Percentiles rank a stretch among this genome's conserved stretches.
phyloP scores from a whole-genome alignment of 306 rosid genomes.

The Myrica gale region DNA sequence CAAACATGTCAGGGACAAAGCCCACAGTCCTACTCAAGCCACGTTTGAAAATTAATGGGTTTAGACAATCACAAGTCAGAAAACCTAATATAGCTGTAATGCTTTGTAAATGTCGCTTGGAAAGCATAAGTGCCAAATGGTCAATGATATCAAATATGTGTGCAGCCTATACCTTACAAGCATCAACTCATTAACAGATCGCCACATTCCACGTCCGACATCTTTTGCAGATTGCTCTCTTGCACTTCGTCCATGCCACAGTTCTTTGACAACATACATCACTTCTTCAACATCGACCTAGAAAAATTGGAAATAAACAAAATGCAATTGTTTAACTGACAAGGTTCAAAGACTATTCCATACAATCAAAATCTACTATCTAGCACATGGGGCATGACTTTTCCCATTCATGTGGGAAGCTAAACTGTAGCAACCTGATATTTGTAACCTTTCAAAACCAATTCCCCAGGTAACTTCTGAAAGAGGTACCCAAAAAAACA shows the following conservation, averaged over 20 bases:
- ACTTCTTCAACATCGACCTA: conserved; percentile 97
- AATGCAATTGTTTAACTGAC: background rate
- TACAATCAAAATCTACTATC: background rate
- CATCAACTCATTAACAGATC: conserved; percentile 89
- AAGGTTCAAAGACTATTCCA: background rate
- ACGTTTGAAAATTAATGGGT: background rate
- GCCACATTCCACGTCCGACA: conserved; percentile 96
- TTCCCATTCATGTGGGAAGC: background rate
- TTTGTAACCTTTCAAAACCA: background rate
- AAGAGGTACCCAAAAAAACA: background rate
- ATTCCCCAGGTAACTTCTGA: background rate
- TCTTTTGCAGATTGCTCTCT: conserved; percentile 66
- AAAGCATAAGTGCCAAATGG: conserved; percentile 17
- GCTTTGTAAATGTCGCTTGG: background rate
- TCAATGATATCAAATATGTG: conserved; percentile 5
- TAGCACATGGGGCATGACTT: background rate
- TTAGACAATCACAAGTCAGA: conserved; percentile 6
- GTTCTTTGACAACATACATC: conserved; percentile 81
- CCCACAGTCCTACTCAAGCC: background rate
- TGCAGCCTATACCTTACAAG: conserved; percentile 69
- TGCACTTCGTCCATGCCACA: conserved; percentile 95
- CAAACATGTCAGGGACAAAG: conserved; percentile 22
- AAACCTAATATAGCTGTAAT: background rate
- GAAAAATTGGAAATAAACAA: conserved; percentile 10
- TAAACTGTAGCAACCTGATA: background rate